phyloP scores from a whole-genome alignment of 2,329 filamentous ascomycete genomes.

The Diaporthe sp. region DNA sequence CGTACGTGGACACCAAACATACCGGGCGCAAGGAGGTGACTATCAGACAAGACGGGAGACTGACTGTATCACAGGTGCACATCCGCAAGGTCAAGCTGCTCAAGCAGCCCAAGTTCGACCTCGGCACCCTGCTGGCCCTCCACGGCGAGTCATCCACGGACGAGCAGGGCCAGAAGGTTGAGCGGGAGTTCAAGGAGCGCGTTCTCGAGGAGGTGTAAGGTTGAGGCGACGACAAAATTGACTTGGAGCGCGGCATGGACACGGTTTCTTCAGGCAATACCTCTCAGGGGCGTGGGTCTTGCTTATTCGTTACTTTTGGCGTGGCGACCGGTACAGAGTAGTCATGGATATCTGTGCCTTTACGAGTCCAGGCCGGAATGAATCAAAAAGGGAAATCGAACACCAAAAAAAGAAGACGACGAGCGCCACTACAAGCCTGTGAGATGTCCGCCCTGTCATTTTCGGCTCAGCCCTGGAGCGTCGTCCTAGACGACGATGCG shows the following conservation, averaged over 20 bases:
- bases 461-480: conserved; percentile 3
- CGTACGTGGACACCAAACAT: conserved; percentile 65
- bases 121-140: conserved; percentile 93
- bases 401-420: conserved; percentile 31
- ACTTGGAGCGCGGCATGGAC: conserved; percentile 54
- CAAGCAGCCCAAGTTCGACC: conserved; percentile 98
- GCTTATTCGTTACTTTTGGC: conserved; percentile 63
- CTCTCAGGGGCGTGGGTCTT: conserved; percentile 60
- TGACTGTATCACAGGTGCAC: conserved; percentile 78
- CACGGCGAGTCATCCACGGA: conserved; percentile 98
- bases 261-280: conserved; percentile 53
- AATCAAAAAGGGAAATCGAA: conserved; percentile 48
- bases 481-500: conserved; percentile 1
- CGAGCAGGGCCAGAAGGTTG: conserved; percentile 98
- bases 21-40: not conserved
- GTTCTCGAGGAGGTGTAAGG: conserved; percentile 94
- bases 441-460: conserved; percentile 31
- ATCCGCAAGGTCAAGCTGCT: conserved; percentile 99
- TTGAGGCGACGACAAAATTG: conserved; percentile 51
- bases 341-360: conserved; percentile 50
- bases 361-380: conserved; percentile 51
- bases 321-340: conserved; percentile 55
- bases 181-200: conserved; percentile 99
- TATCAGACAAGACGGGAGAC: conserved; percentile 16
- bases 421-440: conserved; percentile 38